These are phyloP conservation scores for Hansenula anomala DNA, from an alignment of 1,139 yeast genomes.

Conservation along the genomic window DNA sequence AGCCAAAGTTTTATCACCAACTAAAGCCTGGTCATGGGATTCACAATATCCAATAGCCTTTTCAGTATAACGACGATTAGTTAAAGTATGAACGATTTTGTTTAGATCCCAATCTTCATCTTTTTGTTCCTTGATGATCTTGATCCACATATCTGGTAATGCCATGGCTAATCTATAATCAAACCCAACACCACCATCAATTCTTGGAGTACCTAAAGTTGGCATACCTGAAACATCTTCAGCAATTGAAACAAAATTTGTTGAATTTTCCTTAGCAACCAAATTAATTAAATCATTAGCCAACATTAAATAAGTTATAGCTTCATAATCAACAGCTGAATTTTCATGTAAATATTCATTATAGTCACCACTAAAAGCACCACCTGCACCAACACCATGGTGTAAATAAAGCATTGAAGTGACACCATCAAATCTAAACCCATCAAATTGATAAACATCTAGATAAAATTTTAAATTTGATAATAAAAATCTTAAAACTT, in stretches of 20 bases:
- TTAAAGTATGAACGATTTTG: slow-evolving; percentile 70
- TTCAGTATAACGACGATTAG: slow-evolving; percentile 87
- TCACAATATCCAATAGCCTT: slow-evolving; percentile 91
- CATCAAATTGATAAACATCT: slow-evolving; percentile 85
- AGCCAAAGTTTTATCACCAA: slow-evolving; percentile 94
- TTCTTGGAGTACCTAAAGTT: slow-evolving; percentile 73
- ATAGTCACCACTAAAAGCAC: slow-evolving; percentile 87
- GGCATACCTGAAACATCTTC: slow-evolving; percentile 99
- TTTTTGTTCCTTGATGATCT: slow-evolving; percentile 69
- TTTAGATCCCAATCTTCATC: slow-evolving; percentile 96
- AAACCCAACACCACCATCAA: slow-evolving; percentile 84
- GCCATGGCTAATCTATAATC: slow-evolving; percentile 96
- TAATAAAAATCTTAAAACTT: slow-evolving; percentile 80
- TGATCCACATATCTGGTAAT: slow-evolving; percentile 98
- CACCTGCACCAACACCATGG: slow-evolving; percentile 84
- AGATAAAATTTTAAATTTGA: slow-evolving; percentile 84
- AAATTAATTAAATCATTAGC: slow-evolving; percentile 74
- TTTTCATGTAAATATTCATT: slow-evolving; percentile 81
- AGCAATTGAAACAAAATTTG: slow-evolving; percentile 74
- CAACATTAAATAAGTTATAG: slow-evolving; percentile 78
- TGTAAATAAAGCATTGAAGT: slow-evolving; percentile 89
- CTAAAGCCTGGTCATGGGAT: slow-evolving; percentile 95
- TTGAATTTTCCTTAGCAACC: slow-evolving; percentile 37
- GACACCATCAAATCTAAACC: slow-evolving; percentile 95
- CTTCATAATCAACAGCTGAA: slow-evolving; percentile 79